Percentiles rank a stretch among this genome's conserved stretches.
Evolutionary conservation across 2,329 filamentous ascomycete genomes (phyloP).

Genomic region (Phaeosphaeria sp.): DNA sequence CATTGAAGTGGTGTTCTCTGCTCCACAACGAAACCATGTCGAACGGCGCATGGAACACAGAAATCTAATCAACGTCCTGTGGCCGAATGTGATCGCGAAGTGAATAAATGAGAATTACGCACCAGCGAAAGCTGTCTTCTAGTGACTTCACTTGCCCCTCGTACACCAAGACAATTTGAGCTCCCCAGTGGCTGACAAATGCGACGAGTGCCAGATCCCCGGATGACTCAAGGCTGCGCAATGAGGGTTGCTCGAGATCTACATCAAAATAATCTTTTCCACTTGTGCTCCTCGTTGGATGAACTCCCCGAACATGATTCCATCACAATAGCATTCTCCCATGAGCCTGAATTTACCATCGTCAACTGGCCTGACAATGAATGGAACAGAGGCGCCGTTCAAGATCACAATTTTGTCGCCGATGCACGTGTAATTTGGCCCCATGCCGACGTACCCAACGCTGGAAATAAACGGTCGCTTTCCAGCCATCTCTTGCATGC

Average conservation of each 20-base stretch:
- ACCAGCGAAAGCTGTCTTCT: too few species aligned
- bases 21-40: background rate
- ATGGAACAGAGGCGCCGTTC: background rate
- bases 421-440: background rate
- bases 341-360: background rate
- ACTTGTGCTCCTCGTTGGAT: background rate
- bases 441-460: background rate
- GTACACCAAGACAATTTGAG: too few species aligned
- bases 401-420: background rate
- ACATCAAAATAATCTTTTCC: background rate
- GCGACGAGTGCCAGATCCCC: too few species aligned
- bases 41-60: too few species aligned
- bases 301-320: slow-evolving; percentile 2
- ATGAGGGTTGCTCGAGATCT: background rate
- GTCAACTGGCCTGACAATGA: background rate
- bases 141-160: too few species aligned
- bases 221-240: too few species aligned
- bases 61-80: too few species aligned
- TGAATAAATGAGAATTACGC: too few species aligned
- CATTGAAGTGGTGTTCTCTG: background rate
- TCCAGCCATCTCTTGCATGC: background rate
- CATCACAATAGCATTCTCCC: slow-evolving; percentile 3
- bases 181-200: too few species aligned
- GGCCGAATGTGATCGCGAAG: too few species aligned
- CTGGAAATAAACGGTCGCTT: background rate